Evolutionary conservation across 2,329 filamentous ascomycete species (phyloP).

Genomic region (Colletotrichum sojae): DNA sequence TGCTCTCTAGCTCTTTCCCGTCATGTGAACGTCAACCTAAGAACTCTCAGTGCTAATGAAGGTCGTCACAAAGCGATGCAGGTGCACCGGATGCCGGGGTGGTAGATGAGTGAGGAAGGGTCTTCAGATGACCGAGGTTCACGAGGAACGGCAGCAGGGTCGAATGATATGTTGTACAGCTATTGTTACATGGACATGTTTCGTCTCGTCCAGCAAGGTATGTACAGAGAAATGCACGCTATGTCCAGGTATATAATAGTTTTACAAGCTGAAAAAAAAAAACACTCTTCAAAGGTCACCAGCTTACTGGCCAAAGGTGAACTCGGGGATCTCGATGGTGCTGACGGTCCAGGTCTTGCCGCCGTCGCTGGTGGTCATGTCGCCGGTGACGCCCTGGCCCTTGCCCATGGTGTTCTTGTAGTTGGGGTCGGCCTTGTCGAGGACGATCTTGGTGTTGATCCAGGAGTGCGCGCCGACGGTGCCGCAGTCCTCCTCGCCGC

Average conservation of each 20-base stretch:
- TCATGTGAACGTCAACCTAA: too few relatives aligned
- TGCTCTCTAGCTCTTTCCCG: too few relatives aligned
- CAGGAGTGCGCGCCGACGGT: conserved; percentile 41
- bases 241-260: conserved; percentile 17
- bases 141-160: background rate
- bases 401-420: conserved; percentile 37
- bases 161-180: background rate
- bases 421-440: conserved; percentile 36
- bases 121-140: too few relatives aligned
- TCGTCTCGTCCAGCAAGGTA: background rate
- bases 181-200: conserved; percentile 13
- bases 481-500: conserved; percentile 84
- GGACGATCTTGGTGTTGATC: conserved; percentile 39
- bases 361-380: conserved; percentile 33
- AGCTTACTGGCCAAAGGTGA: conserved; percentile 27
- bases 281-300: background rate
- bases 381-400: conserved; percentile 32
- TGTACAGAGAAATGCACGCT: conserved; percentile 8
- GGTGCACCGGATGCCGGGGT: too few relatives aligned
- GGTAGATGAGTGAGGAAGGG: too few relatives aligned
- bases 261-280: conserved; percentile 2
- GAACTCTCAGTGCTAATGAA: too few relatives aligned
- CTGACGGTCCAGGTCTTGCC: conserved; percentile 35
- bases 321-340: conserved; percentile 37
- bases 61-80: too few relatives aligned